Conservation (phyloP, 768 basidiomycete species). For the Mycena crocata region DNA sequence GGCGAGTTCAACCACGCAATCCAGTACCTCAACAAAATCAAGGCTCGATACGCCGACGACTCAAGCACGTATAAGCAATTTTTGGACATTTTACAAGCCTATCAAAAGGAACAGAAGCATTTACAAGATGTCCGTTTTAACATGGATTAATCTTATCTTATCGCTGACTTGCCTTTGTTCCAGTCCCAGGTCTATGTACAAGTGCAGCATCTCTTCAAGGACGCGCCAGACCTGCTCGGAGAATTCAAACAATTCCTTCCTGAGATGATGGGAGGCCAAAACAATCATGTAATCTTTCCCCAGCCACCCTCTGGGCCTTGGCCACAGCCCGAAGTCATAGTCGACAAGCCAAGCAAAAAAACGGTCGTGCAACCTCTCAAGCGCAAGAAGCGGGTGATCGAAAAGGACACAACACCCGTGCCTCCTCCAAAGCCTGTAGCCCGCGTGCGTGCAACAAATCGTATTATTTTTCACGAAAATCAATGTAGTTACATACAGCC, state of each 20-base stretch:
- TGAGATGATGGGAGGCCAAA: constrained; percentile 61
- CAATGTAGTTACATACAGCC: constrained; percentile 42
- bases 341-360: constrained; percentile 59
- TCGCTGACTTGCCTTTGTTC: constrained; percentile 24
- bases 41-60: constrained; percentile 88
- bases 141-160: constrained; percentile 20
- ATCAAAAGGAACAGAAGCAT: constrained; percentile 86
- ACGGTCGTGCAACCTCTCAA: constrained; percentile 56
- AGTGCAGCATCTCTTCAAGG: constrained; percentile 84
- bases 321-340: constrained; percentile 50
- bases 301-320: constrained; percentile 58
- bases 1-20: constrained; percentile 94
- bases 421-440: constrained; percentile 62
- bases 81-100: constrained; percentile 87
- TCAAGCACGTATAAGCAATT: constrained; percentile 95
- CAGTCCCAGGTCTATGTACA: constrained; percentile 84
- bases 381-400: constrained; percentile 70
- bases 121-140: constrained; percentile 71
- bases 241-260: constrained; percentile 89
- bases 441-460: constrained; percentile 54
- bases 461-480: neutral
- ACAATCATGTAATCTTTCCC: constrained; percentile 61
- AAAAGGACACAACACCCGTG: constrained; percentile 76
- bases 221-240: constrained; percentile 80
- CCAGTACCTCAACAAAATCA: constrained; percentile 98